These are phyloP conservation scores for Aurifilum marmelostoma DNA, from an alignment of 2,329 filamentous ascomycete genomes.

Conservation along the genomic window DNA sequence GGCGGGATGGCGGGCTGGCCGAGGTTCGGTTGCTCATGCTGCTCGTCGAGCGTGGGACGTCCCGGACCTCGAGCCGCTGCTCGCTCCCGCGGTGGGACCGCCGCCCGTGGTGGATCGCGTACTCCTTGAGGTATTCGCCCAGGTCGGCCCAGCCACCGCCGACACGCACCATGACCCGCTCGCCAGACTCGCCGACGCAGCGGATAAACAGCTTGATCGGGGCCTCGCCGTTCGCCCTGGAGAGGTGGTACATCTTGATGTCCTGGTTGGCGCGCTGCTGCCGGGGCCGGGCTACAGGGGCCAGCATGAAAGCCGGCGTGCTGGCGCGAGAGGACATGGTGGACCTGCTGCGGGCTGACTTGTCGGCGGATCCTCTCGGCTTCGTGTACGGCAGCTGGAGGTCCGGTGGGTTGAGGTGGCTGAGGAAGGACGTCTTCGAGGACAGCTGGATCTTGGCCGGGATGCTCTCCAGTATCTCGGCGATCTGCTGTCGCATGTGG, in stretches of 20 bases:
- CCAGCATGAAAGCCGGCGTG: slow-evolving; percentile 71
- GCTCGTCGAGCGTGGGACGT: slow-evolving; percentile 43
- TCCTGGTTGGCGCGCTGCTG: slow-evolving; percentile 64
- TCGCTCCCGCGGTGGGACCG: slow-evolving; percentile 53
- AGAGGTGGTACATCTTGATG: slow-evolving; percentile 91
- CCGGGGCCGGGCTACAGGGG: slow-evolving; percentile 60
- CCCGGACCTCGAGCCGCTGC: slow-evolving; percentile 62
- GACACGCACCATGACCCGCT: slow-evolving; percentile 96
- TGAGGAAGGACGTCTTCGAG: slow-evolving; percentile 50
- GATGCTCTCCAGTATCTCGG: slow-evolving; percentile 74
- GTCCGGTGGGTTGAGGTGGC: slow-evolving; percentile 63
- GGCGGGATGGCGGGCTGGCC: slow-evolving; percentile 40
- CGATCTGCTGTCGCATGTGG: slow-evolving; percentile 78
- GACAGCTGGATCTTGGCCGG: slow-evolving; percentile 79
- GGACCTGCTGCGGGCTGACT: slow-evolving; percentile 52
- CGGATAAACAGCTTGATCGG: slow-evolving; percentile 96
- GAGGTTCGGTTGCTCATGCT: slow-evolving; percentile 24
- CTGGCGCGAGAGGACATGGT: slow-evolving; percentile 48
- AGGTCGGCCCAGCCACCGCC: slow-evolving; percentile 98
- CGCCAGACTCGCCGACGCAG: slow-evolving; percentile 84
- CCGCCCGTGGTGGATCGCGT: slow-evolving; percentile 88
- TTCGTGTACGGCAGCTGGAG: slow-evolving; percentile 54
- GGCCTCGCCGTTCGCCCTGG: slow-evolving; percentile 77
- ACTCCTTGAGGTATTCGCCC: slow-evolving; percentile 91
- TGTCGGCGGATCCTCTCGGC: slow-evolving; percentile 32